Base-by-base conservation (phyloP, 768 basidiomycete genomes). In the Rubroboletus pulcherrimus region DNA sequence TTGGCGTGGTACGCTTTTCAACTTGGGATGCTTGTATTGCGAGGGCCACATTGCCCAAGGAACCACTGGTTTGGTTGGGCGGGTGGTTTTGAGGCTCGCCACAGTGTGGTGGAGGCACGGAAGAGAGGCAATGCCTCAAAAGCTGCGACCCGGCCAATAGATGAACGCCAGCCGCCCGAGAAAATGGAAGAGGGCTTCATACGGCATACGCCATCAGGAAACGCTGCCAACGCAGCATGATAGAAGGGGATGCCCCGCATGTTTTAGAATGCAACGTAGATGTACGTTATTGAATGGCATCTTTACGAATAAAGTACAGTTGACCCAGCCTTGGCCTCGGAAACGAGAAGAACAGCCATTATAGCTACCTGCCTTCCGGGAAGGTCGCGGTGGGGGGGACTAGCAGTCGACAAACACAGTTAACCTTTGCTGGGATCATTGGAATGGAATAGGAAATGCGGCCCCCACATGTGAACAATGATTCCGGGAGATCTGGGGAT, bases 21-120 rank as follows among this genome's bases (percentile, higher is more conserved):
- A 58, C 62, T 91, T 1, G 47, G 80, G 29, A 56, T 89, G 4
- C 77, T 91, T 5, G 68, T 87, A 10, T 39, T 81, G 29, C 79
- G 91, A 29, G 91, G 91, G 0, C 91, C 91, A 8, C 88, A 91
- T 47, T 71, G 69, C 38, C 63, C 69, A 1, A 54, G 70, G 35
- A 55, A 68, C 41, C 72, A 78, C 39, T 87, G 86, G 85, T 73
- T 86, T 63, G 85, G 87, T 7, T 87, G 80, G 65, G 77, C 81
- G 58, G 85, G 84, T 8, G 84, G 85, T 5, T 60, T 77, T 26
- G 75, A 76, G 63, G 68, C 75, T 17, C 69, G 77, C 38, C 80
- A 73, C 57, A 66, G 63, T 5, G 72, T 76, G 17, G 66, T 78
- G 15, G 63, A 58, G 49, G 55, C 55, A 46, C 35, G 51, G 42